Base-by-base conservation (phyloP, 306 rosid species). In the Cicer bijugum region DNA sequence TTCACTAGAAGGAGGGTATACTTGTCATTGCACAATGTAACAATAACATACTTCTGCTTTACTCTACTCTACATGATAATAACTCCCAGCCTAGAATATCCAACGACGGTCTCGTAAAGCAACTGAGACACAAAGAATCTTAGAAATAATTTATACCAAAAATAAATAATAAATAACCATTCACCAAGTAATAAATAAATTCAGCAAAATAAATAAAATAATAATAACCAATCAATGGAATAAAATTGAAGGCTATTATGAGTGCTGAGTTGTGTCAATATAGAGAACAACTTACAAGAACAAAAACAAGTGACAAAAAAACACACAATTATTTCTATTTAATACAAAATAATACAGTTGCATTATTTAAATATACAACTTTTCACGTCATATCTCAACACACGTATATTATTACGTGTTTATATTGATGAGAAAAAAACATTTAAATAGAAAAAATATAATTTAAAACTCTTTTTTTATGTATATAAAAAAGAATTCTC, bases 71-170 rank as follows among this genome's bases (percentile, higher is more conserved):
- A 45, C 65, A 53, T 57, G 67, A 51, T 44, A 0, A 53, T 67
- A 45, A 12, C 57, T 47, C 70, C 45, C 68, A 63, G 84, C 88
- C 85, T 86, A 59, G 84, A 79, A 78, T 85, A 85, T 80, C 86
- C 81, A 79, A 85, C 86, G 43, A 62, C 82, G 84, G 83, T 79
- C 81, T 82, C 80, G 51, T 60, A 74, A 81, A 78, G 82, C 84
- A 78, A 73, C 39, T 56, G 69, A 74, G 77, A 76, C 75, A 80
- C 69, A 75, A 58, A 71, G 78, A 80, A 86, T 82, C 76, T 72
- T 78, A 45, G 58, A 60, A 67, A 16, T 39, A 50, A 50, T 55
- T 33, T 60, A 74, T 11, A 37, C 6, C n/a, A 33, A 1, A 64
- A 38, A 56, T 15, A 59, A 33, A 23, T 10, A 11, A 28, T 28